Evolutionary conservation across 2,329 filamentous ascomycete genomes (phyloP).

Genomic region (Fusarium abutilonis): DNA sequence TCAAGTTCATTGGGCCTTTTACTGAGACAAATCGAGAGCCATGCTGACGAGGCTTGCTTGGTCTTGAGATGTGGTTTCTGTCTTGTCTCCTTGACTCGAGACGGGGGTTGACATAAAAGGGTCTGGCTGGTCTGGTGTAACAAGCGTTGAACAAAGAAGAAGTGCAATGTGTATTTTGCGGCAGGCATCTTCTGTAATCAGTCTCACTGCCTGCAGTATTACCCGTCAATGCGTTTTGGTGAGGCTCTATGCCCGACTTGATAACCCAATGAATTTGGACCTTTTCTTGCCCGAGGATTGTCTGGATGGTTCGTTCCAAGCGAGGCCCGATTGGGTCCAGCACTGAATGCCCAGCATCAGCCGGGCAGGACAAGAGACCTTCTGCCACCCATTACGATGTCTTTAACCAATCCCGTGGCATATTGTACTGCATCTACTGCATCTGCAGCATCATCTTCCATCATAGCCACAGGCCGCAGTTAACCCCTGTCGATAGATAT

Average conservation of each 20-base stretch:
- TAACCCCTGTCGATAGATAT: slow-evolving; percentile 11
- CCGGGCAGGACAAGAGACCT: slow-evolving; percentile 40
- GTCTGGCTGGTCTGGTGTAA: slow-evolving; percentile 7
- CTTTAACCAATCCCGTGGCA: slow-evolving; percentile 31
- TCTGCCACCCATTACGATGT: slow-evolving; percentile 34
- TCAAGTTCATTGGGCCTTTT: slow-evolving; percentile 11
- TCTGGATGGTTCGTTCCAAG: slow-evolving; percentile 9
- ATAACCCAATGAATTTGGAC: slow-evolving; percentile 1
- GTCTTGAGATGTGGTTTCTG: neutral
- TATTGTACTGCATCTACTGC: slow-evolving; percentile 26
- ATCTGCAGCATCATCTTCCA: slow-evolving; percentile 38
- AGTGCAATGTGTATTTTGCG: neutral
- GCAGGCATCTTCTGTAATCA: neutral
- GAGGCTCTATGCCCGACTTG: slow-evolving; percentile 29
- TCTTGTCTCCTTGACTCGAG: slow-evolving; percentile 2
- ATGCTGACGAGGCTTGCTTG: slow-evolving; percentile 3
- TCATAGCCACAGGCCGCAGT: slow-evolving; percentile 32
- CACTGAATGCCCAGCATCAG: slow-evolving; percentile 33
- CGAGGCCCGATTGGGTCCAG: slow-evolving; percentile 27
- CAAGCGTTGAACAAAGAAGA: slow-evolving; percentile 24
- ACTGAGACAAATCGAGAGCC: slow-evolving; percentile 5
- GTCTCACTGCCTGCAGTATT: neutral
- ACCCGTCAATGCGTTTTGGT: slow-evolving; percentile 9
- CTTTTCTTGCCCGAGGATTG: slow-evolving; percentile 2
- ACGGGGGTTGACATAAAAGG: slow-evolving; percentile 21